phyloP scores from a whole-genome alignment of 73 alveolate genomes.

The Tetrahymena thermophila region DNA sequence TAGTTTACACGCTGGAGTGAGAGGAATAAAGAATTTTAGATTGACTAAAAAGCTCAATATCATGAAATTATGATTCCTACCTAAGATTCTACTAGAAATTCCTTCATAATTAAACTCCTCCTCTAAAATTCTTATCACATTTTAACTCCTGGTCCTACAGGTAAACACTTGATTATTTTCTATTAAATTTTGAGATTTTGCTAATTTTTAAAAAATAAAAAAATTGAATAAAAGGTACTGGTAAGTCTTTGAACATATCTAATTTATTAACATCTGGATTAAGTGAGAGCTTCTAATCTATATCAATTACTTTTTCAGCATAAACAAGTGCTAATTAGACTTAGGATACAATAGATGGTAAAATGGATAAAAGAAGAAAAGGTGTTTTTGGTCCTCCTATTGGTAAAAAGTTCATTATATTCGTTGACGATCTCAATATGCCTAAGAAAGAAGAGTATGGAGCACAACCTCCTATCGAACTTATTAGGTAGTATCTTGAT shows the following conservation, averaged over 20 bases:
- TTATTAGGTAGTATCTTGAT: constrained; percentile 88
- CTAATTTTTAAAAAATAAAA: too few relatives aligned
- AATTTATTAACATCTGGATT: constrained; percentile 91
- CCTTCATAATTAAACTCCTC: constrained; percentile 76
- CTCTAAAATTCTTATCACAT: constrained; percentile 90
- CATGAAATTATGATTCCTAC: constrained; percentile 99
- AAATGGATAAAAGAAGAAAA: constrained; percentile 64
- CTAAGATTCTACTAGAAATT: constrained; percentile 96
- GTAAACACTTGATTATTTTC: constrained; percentile 45
- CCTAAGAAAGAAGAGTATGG: constrained; percentile 95
- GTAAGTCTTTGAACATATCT: constrained; percentile 94
- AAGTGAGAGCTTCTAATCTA: constrained; percentile 89
- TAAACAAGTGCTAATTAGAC: constrained; percentile 43
- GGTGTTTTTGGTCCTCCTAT: constrained; percentile 88
- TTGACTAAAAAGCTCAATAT: constrained; percentile 78
- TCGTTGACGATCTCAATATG: constrained; percentile 96
- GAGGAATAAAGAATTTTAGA: constrained; percentile 67
- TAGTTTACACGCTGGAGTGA: constrained; percentile 84
- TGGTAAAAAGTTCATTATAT: constrained; percentile 80
- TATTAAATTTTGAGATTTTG: too few relatives aligned
- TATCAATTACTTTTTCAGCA: constrained; percentile 61
- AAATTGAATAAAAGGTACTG: constrained; percentile 92
- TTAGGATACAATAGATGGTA: constrained; percentile 50
- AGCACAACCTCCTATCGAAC: constrained; percentile 96
- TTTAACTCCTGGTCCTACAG: constrained; percentile 99